phyloP scores from a whole-genome alignment of 371 early-diverging fungal species.

The Apophysomyces trapeziformis region DNA sequence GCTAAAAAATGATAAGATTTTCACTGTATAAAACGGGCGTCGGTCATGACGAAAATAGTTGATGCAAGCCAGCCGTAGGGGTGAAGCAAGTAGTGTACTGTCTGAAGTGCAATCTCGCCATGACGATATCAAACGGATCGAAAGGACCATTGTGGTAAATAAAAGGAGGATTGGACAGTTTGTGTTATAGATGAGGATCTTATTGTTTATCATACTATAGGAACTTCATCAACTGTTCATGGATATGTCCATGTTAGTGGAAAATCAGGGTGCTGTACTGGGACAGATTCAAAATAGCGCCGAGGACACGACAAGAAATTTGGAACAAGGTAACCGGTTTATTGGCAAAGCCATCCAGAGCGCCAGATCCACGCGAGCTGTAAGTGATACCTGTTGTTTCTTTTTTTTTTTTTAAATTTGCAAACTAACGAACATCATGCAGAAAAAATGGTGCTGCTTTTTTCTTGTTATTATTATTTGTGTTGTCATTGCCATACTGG shows the following conservation, averaged over 20 bases:
- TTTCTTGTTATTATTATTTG: conserved; percentile 44
- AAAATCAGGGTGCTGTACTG: conserved; percentile 74
- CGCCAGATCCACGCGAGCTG: conserved; percentile 71
- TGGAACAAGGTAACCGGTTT: conserved; percentile 66
- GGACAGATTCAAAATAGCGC: conserved; percentile 71
- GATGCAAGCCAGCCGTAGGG: conserved; percentile 67
- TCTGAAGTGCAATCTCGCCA: conserved; percentile 81
- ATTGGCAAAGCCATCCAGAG: conserved; percentile 64
- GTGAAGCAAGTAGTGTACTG: conserved; percentile 74
- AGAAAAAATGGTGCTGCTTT: conserved; percentile 64
- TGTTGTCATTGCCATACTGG: conserved; percentile 46
- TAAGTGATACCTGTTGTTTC: conserved; percentile 19
- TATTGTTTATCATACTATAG: conserved; percentile 26
- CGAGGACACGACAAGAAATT: conserved; percentile 59
- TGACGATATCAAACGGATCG: conserved; percentile 81
- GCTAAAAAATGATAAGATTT: too few relatives aligned
- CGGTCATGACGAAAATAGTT: conserved; percentile 40
- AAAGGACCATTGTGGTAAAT: conserved; percentile 71
- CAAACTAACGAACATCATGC: neutral
- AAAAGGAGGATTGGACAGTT: neutral
- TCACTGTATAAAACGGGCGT: neutral
- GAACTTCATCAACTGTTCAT: conserved; percentile 79
- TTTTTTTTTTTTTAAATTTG: neutral
- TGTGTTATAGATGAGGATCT: neutral
- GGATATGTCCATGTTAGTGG: conserved; percentile 81